Base-by-base conservation (phyloP, 73 alveolate species). In the Tetrahymena borealis region DNA sequence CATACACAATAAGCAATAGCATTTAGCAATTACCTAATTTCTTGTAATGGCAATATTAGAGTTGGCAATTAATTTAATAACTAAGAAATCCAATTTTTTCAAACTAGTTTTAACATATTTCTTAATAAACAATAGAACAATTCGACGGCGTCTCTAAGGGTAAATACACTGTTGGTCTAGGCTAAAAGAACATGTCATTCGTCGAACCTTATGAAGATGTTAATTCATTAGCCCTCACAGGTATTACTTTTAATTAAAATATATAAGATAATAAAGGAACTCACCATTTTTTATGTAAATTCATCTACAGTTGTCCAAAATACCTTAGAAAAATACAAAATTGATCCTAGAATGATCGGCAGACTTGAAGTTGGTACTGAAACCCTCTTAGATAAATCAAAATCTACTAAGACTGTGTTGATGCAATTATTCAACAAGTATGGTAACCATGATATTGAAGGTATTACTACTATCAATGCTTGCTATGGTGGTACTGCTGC, bases 401-500 rank as follows among this genome's bases (percentile, higher is more conserved):
- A 99, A 96, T 96, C 99, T 40, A 97, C 97, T 35, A 99, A 99
- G 94, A 99, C 99, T 15, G 96, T 96, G 78, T 95, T 99, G 78
- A 99, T 99, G 99, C 96, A 97, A 93, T 94, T 98, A 43, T 98
- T 99, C 91, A 92, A 97, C 42, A 96, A 93, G 24, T 91, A 98
- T 39, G 93, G 96, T 38, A 95, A 97, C 42, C 97, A 95, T 78
- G 98, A 97, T 92, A 97, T 99, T 37, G 99, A 99, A 91, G 99
- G 99, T 43, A 98, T 98, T 24, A 97, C 99, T 39, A 95, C 99
- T 20, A 91, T 96, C 40, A 99, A 99, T 95, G 99, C 99, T 1
- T 99, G 99, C 94, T 99, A 99, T 92, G 99, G 99, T 31, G 99
- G 99, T 12, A 97, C 99, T 20, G 96, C 97, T 92, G 99, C 99